Evolutionary conservation across 768 basidiomycete species (phyloP), one percentile per base, ranked within the genome.

Genomic region (Cystofilobasidium macerans): DNA sequence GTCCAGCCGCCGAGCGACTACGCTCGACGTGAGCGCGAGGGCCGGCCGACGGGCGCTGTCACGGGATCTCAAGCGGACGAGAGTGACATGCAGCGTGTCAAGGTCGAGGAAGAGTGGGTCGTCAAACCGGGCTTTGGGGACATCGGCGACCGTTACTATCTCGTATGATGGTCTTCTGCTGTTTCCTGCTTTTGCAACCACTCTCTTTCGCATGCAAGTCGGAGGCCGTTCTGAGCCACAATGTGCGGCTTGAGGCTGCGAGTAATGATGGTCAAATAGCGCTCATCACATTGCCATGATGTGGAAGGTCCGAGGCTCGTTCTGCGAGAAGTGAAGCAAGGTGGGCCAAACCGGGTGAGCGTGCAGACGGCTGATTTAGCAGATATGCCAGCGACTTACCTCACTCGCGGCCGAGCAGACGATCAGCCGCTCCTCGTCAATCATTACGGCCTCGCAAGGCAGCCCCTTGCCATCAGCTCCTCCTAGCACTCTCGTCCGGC

Each of bases 31-130:
- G 35, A 22, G 38, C 33, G 38, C 30, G 30, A 60, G 58, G 38
- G 43, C n/a, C 33, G 33, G 58, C 8, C 35, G 30, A 22, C 6
- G n/a, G n/a, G n/a, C n/a, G n/a, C n/a, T n/a, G n/a, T n/a, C 9
- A 53, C 8, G 24, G 6, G 24, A 28, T n/a, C 26, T 11, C 26
- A 26, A 9, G 18, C 26, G 24, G 18, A 32, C 9, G 58, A n/a
- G 20, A 43, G 40, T 22, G 40, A 42, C 12, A 57, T 43, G 36
- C 57, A 66, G 22, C 43, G 57, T 7, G 28, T 48, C 7, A 54
- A 47, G 48, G 59, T 53, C 2, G 58, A 53, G 26, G 58, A 61
- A 28, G 65, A 66, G 65, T 66, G 65, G 65, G 58, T 66, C 12
- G 65, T 66, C 9, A 54, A 36, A 38, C 58, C 58, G 12, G 65